phyloP scores from a whole-genome alignment of 495 filamentous ascomycete species.

The Immersiella caudata region DNA sequence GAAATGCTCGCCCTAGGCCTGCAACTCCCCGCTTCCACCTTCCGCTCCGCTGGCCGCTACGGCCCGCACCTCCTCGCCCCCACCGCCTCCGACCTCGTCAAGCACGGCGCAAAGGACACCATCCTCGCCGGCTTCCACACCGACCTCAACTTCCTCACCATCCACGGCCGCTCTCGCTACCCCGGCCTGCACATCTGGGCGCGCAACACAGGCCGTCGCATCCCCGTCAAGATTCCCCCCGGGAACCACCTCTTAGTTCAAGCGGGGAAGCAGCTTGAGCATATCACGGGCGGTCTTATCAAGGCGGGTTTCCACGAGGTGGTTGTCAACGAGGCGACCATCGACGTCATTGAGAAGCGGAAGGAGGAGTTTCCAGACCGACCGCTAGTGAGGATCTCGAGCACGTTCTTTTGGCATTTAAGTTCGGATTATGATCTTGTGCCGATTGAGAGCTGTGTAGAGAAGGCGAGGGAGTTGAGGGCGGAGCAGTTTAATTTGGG shows the following conservation, averaged over 20 bases:
- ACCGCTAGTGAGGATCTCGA: constrained; percentile 51
- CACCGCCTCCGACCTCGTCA: constrained; percentile 52
- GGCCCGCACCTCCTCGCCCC: constrained; percentile 56
- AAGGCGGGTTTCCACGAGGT: constrained; percentile 60
- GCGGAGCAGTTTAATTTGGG: constrained; percentile 47
- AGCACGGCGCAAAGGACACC: constrained; percentile 51
- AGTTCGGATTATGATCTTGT: constrained; percentile 49
- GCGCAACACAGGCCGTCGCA: constrained; percentile 53
- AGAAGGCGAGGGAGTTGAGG: constrained; percentile 40
- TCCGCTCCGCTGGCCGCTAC: constrained; percentile 51
- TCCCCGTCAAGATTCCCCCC: constrained; percentile 52
- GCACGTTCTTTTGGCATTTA: constrained; percentile 56
- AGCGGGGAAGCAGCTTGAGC: constrained; percentile 58
- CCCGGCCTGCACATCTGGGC: constrained; percentile 58
- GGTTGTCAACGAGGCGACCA: constrained; percentile 51
- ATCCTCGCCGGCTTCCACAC: constrained; percentile 59
- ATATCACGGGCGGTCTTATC: constrained; percentile 54
- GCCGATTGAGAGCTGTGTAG: constrained; percentile 45
- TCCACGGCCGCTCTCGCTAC: constrained; percentile 57
- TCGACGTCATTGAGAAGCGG: constrained; percentile 41
- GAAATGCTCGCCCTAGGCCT: constrained; percentile 54
- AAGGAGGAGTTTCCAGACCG: constrained; percentile 40
- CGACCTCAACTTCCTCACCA: constrained; percentile 58
- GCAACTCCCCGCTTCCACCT: constrained; percentile 47
- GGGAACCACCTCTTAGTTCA: constrained; percentile 55